Evolutionary conservation across 495 filamentous ascomycete species (phyloP).

Genomic region (Terfezia boudieri): DNA sequence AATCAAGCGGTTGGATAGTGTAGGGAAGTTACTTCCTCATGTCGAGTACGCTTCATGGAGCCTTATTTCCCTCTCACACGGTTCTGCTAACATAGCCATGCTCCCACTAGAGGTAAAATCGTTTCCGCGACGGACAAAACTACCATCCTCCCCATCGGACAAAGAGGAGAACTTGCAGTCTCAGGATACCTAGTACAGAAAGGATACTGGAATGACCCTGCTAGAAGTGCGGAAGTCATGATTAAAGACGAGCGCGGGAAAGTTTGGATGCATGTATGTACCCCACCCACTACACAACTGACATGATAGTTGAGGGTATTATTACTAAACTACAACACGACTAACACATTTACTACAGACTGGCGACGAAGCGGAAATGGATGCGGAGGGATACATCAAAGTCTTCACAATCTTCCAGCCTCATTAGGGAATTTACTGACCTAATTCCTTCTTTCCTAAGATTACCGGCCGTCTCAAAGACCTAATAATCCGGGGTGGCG

Average conservation of each 20-base stretch:
- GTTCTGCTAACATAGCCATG: neutral
- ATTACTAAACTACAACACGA: neutral
- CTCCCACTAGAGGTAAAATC: constrained; percentile 40
- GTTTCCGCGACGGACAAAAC: constrained; percentile 39
- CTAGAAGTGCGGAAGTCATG: constrained; percentile 48
- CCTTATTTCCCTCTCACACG: neutral
- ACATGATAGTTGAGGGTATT: too few species aligned
- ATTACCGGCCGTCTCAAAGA: constrained; percentile 65
- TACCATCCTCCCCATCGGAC: constrained; percentile 36
- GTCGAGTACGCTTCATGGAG: constrained; percentile 23
- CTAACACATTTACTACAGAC: constrained; percentile 26
- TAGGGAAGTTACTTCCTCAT: constrained; percentile 63
- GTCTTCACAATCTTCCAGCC: constrained; percentile 13
- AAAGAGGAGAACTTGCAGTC: constrained; percentile 62
- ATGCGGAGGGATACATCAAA: constrained; percentile 40
- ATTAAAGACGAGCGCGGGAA: constrained; percentile 34
- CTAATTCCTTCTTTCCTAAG: neutral
- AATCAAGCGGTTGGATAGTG: constrained; percentile 50
- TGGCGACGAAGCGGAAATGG: constrained; percentile 85
- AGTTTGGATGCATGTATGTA: constrained; percentile 45
- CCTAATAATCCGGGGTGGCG: constrained; percentile 76
- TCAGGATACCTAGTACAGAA: constrained; percentile 78
- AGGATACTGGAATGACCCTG: constrained; percentile 60
- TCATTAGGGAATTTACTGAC: neutral
- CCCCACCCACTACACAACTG: too few species aligned